Evolutionary conservation across 495 filamentous ascomycete genomes (phyloP).

Genomic region (Trichodelitschia bisporula): DNA sequence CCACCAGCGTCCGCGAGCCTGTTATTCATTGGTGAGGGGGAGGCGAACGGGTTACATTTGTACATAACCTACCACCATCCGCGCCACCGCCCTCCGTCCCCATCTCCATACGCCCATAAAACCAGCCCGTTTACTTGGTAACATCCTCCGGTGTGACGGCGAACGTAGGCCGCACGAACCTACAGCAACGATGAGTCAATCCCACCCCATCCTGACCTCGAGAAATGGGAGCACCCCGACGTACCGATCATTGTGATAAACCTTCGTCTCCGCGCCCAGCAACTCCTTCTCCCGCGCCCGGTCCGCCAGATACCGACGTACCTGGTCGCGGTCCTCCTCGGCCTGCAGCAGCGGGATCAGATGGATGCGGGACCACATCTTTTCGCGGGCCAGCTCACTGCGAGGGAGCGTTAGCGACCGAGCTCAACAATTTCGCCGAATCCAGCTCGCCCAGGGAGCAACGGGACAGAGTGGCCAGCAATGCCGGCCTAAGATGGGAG

Average conservation of each 20-base stretch:
- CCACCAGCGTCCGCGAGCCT: too few species aligned
- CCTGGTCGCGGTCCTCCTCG: constrained; percentile 86
- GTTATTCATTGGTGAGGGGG: too few species aligned
- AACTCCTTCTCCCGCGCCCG: constrained; percentile 75
- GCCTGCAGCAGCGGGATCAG: constrained; percentile 81
- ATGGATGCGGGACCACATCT: constrained; percentile 91
- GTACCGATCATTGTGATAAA: constrained; percentile 77
- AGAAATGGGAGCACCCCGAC: constrained; percentile 12
- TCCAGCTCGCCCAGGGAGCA: neutral
- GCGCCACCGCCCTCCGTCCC: too few species aligned
- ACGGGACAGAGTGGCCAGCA: too few species aligned
- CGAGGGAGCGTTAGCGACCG: constrained; percentile 1
- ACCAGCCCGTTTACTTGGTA: constrained; percentile 30
- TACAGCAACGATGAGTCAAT: constrained; percentile 8
- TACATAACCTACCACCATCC: too few species aligned
- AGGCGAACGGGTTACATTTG: too few species aligned
- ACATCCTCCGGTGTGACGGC: constrained; percentile 28
- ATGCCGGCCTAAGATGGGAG: too few species aligned
- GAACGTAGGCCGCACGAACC: constrained; percentile 50
- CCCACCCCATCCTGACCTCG: neutral
- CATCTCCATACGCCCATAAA: too few species aligned
- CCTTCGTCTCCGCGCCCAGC: constrained; percentile 48
- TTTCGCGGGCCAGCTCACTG: constrained; percentile 85
- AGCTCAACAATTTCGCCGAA: neutral
- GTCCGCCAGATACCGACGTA: constrained; percentile 61